A percentile compares a stretch with the other conserved stretches of the same genome.
Conservation (phyloP, 2,329 filamentous ascomycete species). For the Hypoxylon sp. region DNA sequence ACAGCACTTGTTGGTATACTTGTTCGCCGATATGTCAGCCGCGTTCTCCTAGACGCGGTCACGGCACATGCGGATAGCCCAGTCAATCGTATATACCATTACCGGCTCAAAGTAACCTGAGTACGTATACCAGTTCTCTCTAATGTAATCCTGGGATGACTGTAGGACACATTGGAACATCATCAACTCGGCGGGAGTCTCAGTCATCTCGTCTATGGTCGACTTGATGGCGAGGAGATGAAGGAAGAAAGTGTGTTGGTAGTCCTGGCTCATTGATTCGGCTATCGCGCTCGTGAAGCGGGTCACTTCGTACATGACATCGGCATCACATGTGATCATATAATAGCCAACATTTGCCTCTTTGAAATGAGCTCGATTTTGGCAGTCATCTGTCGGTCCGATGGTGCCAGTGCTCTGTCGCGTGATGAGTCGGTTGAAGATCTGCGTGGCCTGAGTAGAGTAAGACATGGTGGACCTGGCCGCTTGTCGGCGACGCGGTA, state of each 20-base stretch:
- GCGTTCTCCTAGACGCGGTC: conserved; percentile 6
- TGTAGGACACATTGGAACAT: background rate
- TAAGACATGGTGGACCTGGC: background rate
- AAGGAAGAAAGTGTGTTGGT: background rate
- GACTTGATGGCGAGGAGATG: background rate
- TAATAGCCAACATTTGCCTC: background rate
- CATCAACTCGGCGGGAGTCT: background rate
- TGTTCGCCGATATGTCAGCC: background rate
- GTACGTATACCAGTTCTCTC: background rate
- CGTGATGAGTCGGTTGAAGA: background rate
- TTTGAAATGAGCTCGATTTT: background rate
- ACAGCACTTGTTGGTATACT: background rate
- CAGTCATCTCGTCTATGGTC: background rate
- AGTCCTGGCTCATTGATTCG: background rate
- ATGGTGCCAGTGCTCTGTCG: background rate
- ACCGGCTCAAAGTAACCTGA: background rate
- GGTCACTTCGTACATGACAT: background rate
- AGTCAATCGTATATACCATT: background rate
- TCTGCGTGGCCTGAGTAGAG: background rate
- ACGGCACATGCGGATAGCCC: background rate
- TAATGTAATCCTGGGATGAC: background rate
- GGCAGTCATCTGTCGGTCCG: background rate
- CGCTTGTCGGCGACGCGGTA: background rate
- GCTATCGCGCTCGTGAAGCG: background rate
- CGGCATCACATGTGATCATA: background rate